Evolutionary conservation across 768 basidiomycete species (phyloP), one percentile per base, ranked within the genome.

Genomic region (Mycena polygramma): DNA sequence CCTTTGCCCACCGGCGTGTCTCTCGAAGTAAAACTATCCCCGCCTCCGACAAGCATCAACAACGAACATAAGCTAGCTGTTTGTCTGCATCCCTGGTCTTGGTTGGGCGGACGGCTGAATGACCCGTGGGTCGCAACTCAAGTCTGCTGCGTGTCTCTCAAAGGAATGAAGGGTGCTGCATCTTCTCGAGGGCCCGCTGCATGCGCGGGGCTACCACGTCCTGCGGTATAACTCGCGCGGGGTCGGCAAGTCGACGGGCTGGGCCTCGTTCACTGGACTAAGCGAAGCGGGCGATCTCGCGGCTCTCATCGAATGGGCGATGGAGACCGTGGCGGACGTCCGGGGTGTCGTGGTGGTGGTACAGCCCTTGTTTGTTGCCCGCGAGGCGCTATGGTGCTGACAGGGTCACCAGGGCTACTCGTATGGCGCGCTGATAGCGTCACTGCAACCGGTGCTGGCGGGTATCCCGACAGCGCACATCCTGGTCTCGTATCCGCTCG

Each of bases 41-140:
- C 69, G 20, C 83, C 86, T 14, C 72, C 73, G n/a, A n/a, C n/a
- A 24, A 67, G 55, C 20, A 22, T 57, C 14, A 52, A 26, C 13
- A 72, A 72, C 45, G 65, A 46, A 10, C 83, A 79, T 36, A 90
- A 87, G 70, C 77, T 92, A 8, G 93, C 90, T 0, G 80, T 95
- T n/a, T 90, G 90, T 73, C 81, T 93, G 14, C 94, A 95, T 73
- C 94, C 94, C 8, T 95, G 94, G 94, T 90, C 92, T n/a, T 89
- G 93, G 86, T 84, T 95, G 0, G 94, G 94, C 1, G 94, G 94
- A 19, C 84, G 81, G 59, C 93, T 91, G 89, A 77, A 90, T 71
- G 93, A 95, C 74, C 87, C 91, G 94, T 95, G 77, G 75, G 93
- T 85, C 65, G 26, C 65, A 51, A 45, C 65, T 62, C 35, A 43